These are phyloP conservation scores for Emiliania huxleyi DNA, from an alignment of 78 protist genomes.

Conservation along the genomic window DNA sequence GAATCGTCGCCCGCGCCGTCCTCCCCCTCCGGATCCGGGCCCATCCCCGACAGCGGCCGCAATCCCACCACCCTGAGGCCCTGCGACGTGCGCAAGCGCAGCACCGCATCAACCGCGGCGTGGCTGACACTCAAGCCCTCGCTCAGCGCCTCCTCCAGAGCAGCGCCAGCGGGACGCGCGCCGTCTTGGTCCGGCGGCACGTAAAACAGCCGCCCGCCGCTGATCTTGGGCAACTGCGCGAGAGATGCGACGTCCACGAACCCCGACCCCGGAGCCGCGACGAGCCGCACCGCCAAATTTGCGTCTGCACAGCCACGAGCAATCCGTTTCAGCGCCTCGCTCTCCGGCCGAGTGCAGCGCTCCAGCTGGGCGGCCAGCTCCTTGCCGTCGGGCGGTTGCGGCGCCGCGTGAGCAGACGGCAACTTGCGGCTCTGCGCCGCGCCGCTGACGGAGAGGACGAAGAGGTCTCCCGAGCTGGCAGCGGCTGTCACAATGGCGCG, in stretches of 20 bases:
- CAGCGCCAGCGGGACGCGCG: background rate
- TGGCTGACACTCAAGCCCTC: background rate
- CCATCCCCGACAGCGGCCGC: background rate
- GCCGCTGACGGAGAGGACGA: background rate
- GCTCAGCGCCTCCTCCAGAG: background rate
- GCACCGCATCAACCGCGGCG: background rate
- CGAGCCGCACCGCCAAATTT: background rate
- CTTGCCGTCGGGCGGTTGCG: background rate
- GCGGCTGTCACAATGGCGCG: background rate
- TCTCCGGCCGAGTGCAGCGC: background rate
- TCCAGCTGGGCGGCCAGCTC: background rate
- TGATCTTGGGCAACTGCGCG: background rate
- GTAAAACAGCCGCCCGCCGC: background rate
- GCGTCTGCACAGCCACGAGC: background rate
- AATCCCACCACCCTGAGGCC: background rate
- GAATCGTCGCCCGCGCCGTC: no score
- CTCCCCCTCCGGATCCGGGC: background rate
- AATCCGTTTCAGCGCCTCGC: background rate
- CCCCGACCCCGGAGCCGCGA: background rate
- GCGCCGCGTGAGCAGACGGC: no score
- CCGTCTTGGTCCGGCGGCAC: background rate
- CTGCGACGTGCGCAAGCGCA: background rate
- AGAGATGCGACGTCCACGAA: background rate
- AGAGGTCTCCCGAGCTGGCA: background rate
- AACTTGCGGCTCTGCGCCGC: no score